phyloP scores from a whole-genome alignment of 192 early-diverging fungal genomes.

The Coemansia sp. region DNA sequence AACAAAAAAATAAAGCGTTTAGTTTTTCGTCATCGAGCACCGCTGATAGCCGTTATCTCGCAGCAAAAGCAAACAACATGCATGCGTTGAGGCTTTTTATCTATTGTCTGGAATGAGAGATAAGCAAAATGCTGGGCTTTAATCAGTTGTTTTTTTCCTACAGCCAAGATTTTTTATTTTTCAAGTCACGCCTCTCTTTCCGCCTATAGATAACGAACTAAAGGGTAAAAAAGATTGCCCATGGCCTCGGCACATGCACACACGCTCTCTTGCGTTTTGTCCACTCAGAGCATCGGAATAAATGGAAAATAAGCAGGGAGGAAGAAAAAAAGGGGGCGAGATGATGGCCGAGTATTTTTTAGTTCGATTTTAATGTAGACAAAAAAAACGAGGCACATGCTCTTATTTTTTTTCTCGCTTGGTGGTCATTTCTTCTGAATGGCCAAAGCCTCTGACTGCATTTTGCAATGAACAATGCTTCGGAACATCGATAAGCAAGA shows the following conservation, averaged over 20 bases:
- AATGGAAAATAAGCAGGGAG: background rate
- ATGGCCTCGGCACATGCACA: constrained; percentile 7
- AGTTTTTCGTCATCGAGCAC: background rate
- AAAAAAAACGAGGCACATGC: background rate
- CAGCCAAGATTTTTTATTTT: background rate
- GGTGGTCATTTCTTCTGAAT: background rate
- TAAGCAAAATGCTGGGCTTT: background rate
- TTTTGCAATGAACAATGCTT: background rate
- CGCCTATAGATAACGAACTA: background rate
- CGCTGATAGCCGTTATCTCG: background rate
- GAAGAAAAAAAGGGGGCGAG: background rate
- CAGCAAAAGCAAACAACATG: background rate
- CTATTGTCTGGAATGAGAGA: background rate
- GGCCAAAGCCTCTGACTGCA: background rate
- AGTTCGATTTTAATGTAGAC: too few relatives aligned
- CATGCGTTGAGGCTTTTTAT: background rate
- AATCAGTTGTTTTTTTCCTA: background rate
- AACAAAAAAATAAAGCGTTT: background rate
- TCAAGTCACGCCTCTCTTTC: background rate
- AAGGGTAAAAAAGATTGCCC: background rate
- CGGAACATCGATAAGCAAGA: background rate
- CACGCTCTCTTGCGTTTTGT: too few relatives aligned
- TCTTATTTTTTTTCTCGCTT: background rate
- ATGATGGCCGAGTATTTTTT: too few relatives aligned
- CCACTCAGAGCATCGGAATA: background rate